Conservation (phyloP, 2,329 filamentous ascomycete genomes). For the Trichoderma sp. region DNA sequence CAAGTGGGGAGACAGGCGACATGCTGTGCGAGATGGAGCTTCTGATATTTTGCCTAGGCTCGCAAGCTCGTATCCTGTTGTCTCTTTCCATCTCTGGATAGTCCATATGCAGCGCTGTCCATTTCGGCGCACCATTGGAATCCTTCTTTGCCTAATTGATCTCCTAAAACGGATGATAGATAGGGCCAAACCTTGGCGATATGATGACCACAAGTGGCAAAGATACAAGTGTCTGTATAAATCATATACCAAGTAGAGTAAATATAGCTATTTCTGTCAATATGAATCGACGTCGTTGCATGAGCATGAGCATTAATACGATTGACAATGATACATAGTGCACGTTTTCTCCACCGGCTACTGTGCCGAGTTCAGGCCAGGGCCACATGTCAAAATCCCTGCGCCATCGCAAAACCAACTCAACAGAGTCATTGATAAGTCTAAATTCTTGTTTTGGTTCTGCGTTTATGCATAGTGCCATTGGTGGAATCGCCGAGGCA, state of each 20-base stretch:
- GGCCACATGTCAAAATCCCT: background rate
- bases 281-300: background rate
- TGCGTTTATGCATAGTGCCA: background rate
- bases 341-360: background rate
- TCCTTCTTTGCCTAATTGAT: background rate
- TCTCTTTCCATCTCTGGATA: background rate
- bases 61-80: background rate
- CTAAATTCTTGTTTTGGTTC: background rate
- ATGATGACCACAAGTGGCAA: too few relatives aligned
- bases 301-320: background rate
- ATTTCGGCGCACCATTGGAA: background rate
- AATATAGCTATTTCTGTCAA: background rate
- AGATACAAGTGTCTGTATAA: background rate
- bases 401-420: background rate
- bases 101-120: background rate
- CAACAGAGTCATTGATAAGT: background rate
- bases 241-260: background rate
- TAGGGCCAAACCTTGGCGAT: background rate
- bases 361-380: background rate
- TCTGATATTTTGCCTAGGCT: background rate
- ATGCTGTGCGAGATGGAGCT: background rate
- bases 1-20: background rate
- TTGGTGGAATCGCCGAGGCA: slow-evolving; percentile 6
- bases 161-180: background rate
- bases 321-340: background rate